A percentile compares a stretch with the other conserved stretches of the same genome.
These are phyloP conservation scores for Quercus aquifolioides DNA, from an alignment of 306 rosid genomes.

Conservation along the genomic window DNA sequence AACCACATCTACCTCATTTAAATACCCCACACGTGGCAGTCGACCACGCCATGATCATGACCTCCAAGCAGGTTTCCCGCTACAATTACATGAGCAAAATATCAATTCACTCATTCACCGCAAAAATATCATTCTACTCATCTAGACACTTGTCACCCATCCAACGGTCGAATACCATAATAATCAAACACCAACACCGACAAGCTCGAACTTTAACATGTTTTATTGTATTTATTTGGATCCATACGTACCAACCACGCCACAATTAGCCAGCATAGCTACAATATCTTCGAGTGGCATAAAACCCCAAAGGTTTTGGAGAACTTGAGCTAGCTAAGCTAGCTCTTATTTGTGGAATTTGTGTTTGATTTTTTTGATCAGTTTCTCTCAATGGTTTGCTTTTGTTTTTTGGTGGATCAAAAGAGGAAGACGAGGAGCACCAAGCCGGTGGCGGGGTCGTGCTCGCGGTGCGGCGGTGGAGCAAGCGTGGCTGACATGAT, in stretches of 20 bases:
- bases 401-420: conserved; percentile 77
- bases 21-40: conserved; percentile 13
- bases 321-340: background rate
- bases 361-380: background rate
- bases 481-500: conserved; percentile 76
- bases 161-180: background rate
- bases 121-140: too few relatives aligned
- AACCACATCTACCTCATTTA: conserved; percentile 6
- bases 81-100: conserved; percentile 18
- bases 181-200: background rate
- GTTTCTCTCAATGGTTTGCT: conserved; percentile 51
- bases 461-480: conserved; percentile 71
- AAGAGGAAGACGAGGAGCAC: conserved; percentile 49
- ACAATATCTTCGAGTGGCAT: background rate
- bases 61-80: conserved; percentile 11
- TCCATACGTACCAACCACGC: background rate
- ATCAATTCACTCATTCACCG: background rate
- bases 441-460: conserved; percentile 79
- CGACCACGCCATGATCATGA: conserved; percentile 10
- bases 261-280: background rate
- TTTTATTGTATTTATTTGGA: background rate
- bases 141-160: conserved; percentile 24
- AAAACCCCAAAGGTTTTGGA: background rate
- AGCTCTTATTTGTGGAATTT: background rate
- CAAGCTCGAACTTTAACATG: background rate